These are phyloP conservation scores for Angophora floribunda DNA, from an alignment of 345 rosid genomes.

Conservation along the genomic window DNA sequence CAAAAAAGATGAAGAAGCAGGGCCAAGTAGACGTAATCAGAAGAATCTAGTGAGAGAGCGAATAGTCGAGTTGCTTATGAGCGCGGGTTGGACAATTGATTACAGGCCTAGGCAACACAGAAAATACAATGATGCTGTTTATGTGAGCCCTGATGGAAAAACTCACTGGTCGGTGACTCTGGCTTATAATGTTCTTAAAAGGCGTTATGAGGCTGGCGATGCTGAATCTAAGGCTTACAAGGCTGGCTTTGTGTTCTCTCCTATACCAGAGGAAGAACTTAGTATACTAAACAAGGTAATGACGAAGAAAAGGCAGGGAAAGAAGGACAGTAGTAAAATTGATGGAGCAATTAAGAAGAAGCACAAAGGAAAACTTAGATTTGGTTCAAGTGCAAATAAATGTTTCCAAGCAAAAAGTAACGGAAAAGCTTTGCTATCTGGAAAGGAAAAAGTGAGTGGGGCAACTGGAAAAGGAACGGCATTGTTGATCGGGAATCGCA, in stretches of 20 bases:
- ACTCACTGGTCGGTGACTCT: constrained; percentile 93
- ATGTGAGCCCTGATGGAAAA: constrained; percentile 85
- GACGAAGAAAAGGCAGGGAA: constrained; percentile 37
- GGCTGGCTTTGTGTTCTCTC: constrained; percentile 46
- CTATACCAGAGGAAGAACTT: constrained; percentile 67
- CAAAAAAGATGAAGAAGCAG: constrained; percentile 4
- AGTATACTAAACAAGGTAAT: constrained; percentile 33
- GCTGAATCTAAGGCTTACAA: constrained; percentile 20
- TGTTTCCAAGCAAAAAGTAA: constrained; percentile 11
- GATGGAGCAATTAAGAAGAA: constrained; percentile 14
- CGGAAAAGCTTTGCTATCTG: constrained; percentile 2
- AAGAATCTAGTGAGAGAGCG: constrained; percentile 58
- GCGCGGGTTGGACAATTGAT: constrained; percentile 85
- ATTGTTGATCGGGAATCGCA: constrained; percentile 21
- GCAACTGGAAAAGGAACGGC: constrained; percentile 3
- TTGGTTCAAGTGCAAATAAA: constrained; percentile 3
- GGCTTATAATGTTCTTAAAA: constrained; percentile 67
- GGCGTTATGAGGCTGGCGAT: constrained; percentile 27
- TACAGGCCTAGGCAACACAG: constrained; percentile 63
- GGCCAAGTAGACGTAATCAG: constrained; percentile 11
- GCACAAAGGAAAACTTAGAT: constrained; percentile 12
- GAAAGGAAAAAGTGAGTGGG: neutral
- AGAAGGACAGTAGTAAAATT: constrained; percentile 26
- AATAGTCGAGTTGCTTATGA: constrained; percentile 55
- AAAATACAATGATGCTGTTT: constrained; percentile 67